These are phyloP conservation scores for Trichocladium antarcticum DNA, from an alignment of 495 filamentous ascomycete genomes.

Conservation along the genomic window DNA sequence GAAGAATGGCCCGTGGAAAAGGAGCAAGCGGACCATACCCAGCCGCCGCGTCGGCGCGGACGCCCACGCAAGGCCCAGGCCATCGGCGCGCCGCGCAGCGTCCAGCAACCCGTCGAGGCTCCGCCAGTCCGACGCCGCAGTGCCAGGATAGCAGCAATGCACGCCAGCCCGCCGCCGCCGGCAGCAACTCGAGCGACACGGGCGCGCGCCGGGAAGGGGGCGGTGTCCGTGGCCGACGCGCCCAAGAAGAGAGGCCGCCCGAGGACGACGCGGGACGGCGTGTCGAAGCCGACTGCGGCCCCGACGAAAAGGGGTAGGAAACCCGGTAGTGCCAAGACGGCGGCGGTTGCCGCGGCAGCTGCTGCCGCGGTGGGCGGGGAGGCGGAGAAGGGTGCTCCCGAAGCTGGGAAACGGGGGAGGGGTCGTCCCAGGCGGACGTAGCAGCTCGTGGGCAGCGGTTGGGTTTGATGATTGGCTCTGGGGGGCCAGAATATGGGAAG, in stretches of 20 bases:
- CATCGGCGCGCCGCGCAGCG: no score
- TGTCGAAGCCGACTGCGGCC: neutral
- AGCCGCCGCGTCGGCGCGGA: neutral
- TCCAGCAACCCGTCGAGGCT: no score
- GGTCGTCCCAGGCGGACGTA: no score
- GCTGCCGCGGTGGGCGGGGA: neutral
- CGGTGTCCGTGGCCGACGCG: neutral
- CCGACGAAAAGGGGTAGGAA: neutral
- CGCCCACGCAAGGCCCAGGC: neutral
- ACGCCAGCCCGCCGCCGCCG: neutral
- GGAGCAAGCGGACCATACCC: neutral
- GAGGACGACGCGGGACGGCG: neutral
- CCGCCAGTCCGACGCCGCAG: neutral
- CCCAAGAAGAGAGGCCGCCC: neutral
- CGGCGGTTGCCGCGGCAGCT: neutral
- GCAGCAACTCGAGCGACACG: neutral
- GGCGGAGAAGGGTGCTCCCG: no score
- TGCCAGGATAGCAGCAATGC: neutral
- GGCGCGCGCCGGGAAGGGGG: neutral
- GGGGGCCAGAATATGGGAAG: no score
- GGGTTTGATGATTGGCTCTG: no score
- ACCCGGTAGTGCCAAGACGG: neutral
- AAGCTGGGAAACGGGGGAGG: neutral
- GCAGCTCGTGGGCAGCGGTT: no score
- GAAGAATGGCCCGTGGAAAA: neutral